Base-by-base conservation (phyloP, 108 stramenopile genomes). In the Fistulifera pelliculosa region DNA sequence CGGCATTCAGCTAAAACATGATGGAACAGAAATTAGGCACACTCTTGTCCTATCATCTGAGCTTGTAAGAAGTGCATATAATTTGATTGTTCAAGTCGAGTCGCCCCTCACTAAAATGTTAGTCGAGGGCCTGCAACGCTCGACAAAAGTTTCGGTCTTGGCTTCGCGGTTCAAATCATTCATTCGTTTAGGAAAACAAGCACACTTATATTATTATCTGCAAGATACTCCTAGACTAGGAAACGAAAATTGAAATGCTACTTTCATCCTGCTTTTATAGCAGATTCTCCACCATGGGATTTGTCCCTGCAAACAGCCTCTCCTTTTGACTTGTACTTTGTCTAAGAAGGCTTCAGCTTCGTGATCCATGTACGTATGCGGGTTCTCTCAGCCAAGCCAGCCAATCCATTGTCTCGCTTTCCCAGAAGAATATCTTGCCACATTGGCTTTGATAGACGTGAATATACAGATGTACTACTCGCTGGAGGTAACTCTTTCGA, bases 251-350 rank as follows among this genome's bases (percentile, higher is more conserved):
- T 35, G 31, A 35, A 3, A 35, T 35, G 8, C 31, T 41, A 38
- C n/a, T n/a, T n/a, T n/a, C n/a, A n/a, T n/a, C n/a, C n/a, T n/a
- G n/a, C n/a, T n/a, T 13, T 52, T 68, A 81, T 47, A 77, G 62
- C 41, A 87, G 54, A 55, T 76, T 83, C 54, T 87, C 86, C 43
- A 87, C 81, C 56, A 87, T 87, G 7, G 81, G 75, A 13, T 62
- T 49, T n/a, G 64, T 76, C 8, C 80, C 73, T 7, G 68, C 75
- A 72, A 88, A 84, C 39, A 83, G 52, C 14, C 69, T 69, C 54
- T 76, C 76, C 61, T 81, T 84, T 74, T 70, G 10, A 81, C 81
- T 4, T 84, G 64, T 39, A 70, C 66, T 12, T 56, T 61, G 14
- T 80, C 82, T 54, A 84, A 61, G 22, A 82, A 70, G 4, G 80